Percentiles rank a stretch among this genome's conserved stretches.
Evolutionary conservation across 2,329 filamentous ascomycete genomes (phyloP).

Genomic region (Helicocarpus griseus): DNA sequence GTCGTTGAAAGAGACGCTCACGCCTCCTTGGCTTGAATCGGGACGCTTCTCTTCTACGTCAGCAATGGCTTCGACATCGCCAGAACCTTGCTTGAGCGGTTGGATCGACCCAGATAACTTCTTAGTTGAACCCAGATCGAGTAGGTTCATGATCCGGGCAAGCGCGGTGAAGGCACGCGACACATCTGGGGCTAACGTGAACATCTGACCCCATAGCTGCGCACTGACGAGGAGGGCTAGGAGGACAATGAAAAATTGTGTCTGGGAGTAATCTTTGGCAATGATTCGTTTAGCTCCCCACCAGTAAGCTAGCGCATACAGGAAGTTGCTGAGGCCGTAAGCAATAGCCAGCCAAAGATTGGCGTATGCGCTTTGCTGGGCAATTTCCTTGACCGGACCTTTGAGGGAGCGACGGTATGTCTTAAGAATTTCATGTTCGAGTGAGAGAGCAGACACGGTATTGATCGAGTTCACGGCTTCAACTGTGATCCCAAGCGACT

Average conservation of each 20-base stretch:
- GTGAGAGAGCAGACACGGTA: slow-evolving; percentile 42
- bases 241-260: slow-evolving; percentile 66
- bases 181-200: slow-evolving; percentile 66
- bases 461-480: slow-evolving; percentile 45
- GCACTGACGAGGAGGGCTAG: slow-evolving; percentile 63
- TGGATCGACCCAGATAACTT: slow-evolving; percentile 13
- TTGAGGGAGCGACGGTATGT: slow-evolving; percentile 38
- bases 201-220: slow-evolving; percentile 64
- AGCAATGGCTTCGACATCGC: slow-evolving; percentile 10
- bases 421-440: slow-evolving; percentile 40
- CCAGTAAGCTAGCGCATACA: slow-evolving; percentile 71
- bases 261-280: slow-evolving; percentile 53
- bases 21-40: slow-evolving; percentile 21
- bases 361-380: slow-evolving; percentile 38
- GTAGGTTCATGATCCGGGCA: slow-evolving; percentile 43
- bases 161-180: slow-evolving; percentile 55
- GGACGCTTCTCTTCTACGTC: slow-evolving; percentile 13
- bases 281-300: slow-evolving; percentile 66
- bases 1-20: slow-evolving; percentile 45
- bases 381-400: slow-evolving; percentile 40
- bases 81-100: neutral
- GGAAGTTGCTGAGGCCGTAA: slow-evolving; percentile 48
- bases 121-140: slow-evolving; percentile 27
- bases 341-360: slow-evolving; percentile 38
- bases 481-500: slow-evolving; percentile 42